phyloP scores from a whole-genome alignment of 805 yeast genomes.

The Komagataella kurtzmanii region DNA sequence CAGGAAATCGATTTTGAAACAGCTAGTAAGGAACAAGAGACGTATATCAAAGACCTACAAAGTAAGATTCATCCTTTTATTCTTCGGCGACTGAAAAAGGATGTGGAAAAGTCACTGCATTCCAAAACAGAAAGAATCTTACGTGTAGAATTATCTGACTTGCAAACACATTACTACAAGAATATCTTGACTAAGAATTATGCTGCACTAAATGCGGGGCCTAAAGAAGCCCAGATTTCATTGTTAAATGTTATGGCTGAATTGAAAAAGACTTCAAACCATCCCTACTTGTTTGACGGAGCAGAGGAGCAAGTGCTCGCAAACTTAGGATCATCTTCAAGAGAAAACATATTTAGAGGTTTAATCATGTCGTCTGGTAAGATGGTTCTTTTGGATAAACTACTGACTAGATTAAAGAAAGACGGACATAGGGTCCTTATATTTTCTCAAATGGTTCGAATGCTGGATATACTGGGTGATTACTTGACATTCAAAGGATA shows the following conservation, averaged over 20 bases:
- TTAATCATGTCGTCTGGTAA: slow-evolving; percentile 96
- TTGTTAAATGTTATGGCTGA: slow-evolving; percentile 89
- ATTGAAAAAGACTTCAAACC: slow-evolving; percentile 92
- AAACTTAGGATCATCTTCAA: slow-evolving; percentile 41
- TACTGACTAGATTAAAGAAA: slow-evolving; percentile 67
- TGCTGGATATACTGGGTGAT: slow-evolving; percentile 91
- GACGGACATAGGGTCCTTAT: slow-evolving; percentile 96
- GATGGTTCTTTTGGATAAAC: slow-evolving; percentile 89
- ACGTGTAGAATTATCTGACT: slow-evolving; percentile 88
- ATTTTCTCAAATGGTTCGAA: slow-evolving; percentile 95
- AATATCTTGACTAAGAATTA: slow-evolving; percentile 89
- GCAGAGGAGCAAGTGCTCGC: slow-evolving; percentile 77
- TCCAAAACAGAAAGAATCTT: slow-evolving; percentile 91
- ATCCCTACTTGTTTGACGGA: slow-evolving; percentile 87
- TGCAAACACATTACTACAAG: slow-evolving; percentile 90
- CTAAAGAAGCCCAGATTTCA: slow-evolving; percentile 69
- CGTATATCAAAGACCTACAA: slow-evolving; percentile 77
- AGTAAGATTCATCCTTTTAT: slow-evolving; percentile 82
- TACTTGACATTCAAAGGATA: slow-evolving; percentile 79
- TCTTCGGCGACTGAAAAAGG: slow-evolving; percentile 86
- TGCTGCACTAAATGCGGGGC: slow-evolving; percentile 79
- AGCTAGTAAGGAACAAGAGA: slow-evolving; percentile 79
- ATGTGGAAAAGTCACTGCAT: slow-evolving; percentile 93
- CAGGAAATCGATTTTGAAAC: slow-evolving; percentile 92
- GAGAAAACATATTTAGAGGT: slow-evolving; percentile 80